Base-by-base conservation (phyloP, 2,329 filamentous ascomycete genomes). In the Huntiella omanensis region DNA sequence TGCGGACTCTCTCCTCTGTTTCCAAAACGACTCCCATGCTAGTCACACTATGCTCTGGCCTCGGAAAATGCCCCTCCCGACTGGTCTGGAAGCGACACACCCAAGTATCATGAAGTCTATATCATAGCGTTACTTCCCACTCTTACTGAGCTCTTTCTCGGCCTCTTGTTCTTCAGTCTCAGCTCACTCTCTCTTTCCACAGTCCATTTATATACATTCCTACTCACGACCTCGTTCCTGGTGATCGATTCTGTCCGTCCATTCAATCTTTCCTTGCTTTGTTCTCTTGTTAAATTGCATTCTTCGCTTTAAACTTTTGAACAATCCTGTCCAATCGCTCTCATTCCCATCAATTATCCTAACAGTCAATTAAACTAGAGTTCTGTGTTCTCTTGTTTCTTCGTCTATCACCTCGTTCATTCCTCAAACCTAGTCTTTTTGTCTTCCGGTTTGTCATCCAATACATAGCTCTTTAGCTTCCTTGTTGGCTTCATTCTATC, bases 221-320 rank as follows among this genome's bases (percentile, higher is more conserved):
- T 49, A 33, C 47, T 45, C 33, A 37, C 42, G 48, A 46, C 48
- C 40, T 47, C 40, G 48, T 43, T 50, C 48, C 48, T 50, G 45
- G 46, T 46, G 46, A 50, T 46, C 45, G 42, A 32, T 12, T 12
- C 45, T 39, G 46, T 47, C 49, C 42, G 16, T 50, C 38, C 45
- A 44, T 46, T 33, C 43, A 45, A 43, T 48, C 42, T 39, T 46
- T 45, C 36, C 15, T 12, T 39, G 15, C 35, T 40, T 51, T 49
- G 40, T 48, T 16, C 17, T 45, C 32, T 44, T 44, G 40, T 48
- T 47, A 16, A 43, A 43, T 43, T 43, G 40, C 28, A 43, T 49
- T 50, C 40, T 39, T 47, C 12, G 36, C 22, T 28, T 28, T 28
- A 28, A 28, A 6, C 12, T 16, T 32, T 35, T 7, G 40, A 43